These are phyloP conservation scores for Anthracocystis panici-leucophaei DNA, from an alignment of 1,284 basidiomycete genomes.

Conservation along the genomic window DNA sequence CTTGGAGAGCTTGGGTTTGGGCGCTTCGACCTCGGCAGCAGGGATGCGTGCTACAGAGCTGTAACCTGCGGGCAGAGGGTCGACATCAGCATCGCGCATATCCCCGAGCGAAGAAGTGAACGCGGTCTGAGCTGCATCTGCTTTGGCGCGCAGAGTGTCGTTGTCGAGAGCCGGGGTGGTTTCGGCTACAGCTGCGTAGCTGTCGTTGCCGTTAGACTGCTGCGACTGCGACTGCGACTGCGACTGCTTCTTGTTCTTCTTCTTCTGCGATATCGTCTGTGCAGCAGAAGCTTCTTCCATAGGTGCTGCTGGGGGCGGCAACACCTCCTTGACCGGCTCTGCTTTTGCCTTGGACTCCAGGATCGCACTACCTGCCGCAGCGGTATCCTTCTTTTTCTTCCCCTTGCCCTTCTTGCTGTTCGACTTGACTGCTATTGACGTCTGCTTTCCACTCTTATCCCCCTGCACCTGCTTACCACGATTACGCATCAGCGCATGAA, in stretches of 20 bases:
- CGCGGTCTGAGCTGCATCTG: conserved; percentile 24
- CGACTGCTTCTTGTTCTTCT: conserved; percentile 22
- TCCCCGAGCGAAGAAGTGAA: conserved; percentile 33
- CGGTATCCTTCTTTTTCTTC: conserved; percentile 5
- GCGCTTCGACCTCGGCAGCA: conserved; percentile 12
- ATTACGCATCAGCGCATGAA: conserved; percentile 35
- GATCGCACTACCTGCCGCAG: not conserved
- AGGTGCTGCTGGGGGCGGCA: not conserved
- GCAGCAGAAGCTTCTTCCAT: not conserved
- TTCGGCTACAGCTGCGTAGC: conserved; percentile 24
- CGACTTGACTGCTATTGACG: conserved; percentile 22
- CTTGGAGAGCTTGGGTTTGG: conserved; percentile 24
- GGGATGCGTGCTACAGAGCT: conserved; percentile 39
- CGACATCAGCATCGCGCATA: conserved; percentile 50
- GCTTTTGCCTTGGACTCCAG: not conserved
- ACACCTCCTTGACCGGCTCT: conserved; percentile 3
- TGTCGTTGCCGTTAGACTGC: conserved; percentile 7
- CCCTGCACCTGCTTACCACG: conserved; percentile 5
- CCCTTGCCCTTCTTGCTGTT: conserved; percentile 38
- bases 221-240: conserved; percentile 1
- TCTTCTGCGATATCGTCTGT: conserved; percentile 14
- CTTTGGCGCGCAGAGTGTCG: conserved; percentile 27
- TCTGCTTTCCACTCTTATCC: not conserved
- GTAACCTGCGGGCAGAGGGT: conserved; percentile 32
- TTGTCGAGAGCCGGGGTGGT: conserved; percentile 23